Conservation (phyloP, 2,329 filamentous ascomycete species). For the Catunica adiposa region DNA sequence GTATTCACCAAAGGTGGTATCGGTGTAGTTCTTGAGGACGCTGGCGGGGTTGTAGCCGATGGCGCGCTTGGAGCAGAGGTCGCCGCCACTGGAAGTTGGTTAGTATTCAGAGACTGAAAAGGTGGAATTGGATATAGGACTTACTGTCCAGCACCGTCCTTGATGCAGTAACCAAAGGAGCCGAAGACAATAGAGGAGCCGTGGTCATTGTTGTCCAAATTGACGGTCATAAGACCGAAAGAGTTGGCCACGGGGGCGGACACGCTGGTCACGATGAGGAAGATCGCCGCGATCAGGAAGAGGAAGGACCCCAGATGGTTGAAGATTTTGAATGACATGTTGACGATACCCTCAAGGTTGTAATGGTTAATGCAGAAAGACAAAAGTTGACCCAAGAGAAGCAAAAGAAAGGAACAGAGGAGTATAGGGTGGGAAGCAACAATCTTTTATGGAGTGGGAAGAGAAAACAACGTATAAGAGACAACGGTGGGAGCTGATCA, state of each 20-base stretch:
- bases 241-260: conserved; percentile 41
- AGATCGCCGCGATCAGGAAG: conserved; percentile 36
- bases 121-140: conserved; percentile 11
- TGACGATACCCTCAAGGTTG: conserved; percentile 10
- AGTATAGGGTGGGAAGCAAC: background rate
- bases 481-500: background rate
- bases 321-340: conserved; percentile 34
- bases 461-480: background rate
- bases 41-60: conserved; percentile 41
- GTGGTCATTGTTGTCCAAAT: conserved; percentile 25
- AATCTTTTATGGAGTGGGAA: background rate
- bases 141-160: conserved; percentile 18
- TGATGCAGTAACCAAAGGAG: conserved; percentile 42
- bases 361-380: background rate
- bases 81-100: conserved; percentile 20
- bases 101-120: background rate
- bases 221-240: conserved; percentile 37
- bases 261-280: conserved; percentile 42
- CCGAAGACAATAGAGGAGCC: conserved; percentile 34
- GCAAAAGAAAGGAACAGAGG: background rate
- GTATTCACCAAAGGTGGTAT: conserved; percentile 26
- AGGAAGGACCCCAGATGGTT: conserved; percentile 43
- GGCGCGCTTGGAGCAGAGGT: conserved; percentile 30
- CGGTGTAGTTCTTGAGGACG: conserved; percentile 26
- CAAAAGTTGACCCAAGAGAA: background rate